phyloP scores from a whole-genome alignment of 2,329 filamentous ascomycete species.

The Cytospora paraplurivora region DNA sequence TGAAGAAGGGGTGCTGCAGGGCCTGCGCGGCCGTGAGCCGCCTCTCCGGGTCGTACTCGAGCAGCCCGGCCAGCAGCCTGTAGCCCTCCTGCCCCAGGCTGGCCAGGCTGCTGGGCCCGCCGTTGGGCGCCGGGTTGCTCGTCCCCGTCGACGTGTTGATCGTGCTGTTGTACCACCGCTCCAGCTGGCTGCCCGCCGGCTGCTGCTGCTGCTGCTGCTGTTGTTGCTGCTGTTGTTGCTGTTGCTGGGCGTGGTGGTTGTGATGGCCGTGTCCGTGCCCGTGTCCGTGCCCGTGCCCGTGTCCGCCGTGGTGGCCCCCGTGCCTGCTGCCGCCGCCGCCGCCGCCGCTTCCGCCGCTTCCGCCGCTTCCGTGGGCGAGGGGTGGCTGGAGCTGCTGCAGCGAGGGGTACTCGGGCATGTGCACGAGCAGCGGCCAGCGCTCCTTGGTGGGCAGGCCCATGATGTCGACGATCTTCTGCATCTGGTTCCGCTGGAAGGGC shows the following conservation, averaged over 20 bases:
- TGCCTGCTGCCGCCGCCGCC: slow-evolving; percentile 31
- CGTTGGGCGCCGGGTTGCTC: slow-evolving; percentile 45
- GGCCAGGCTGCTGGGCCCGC: slow-evolving; percentile 46
- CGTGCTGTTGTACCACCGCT: slow-evolving; percentile 78
- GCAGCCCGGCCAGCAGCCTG: slow-evolving; percentile 75
- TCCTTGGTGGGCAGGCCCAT: slow-evolving; percentile 89
- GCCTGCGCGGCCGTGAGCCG: slow-evolving; percentile 86
- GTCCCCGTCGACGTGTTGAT: slow-evolving; percentile 61
- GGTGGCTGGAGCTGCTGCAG: slow-evolving; percentile 59
- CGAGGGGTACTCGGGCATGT: slow-evolving; percentile 85
- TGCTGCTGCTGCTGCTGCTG: slow-evolving; percentile 47
- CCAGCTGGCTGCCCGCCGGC: slow-evolving; percentile 56
- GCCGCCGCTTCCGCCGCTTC: neutral
- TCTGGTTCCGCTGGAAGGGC: slow-evolving; percentile 95
- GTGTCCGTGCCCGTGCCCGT: slow-evolving; percentile 31
- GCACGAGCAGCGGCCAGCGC: slow-evolving; percentile 79
- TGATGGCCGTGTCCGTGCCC: no score
- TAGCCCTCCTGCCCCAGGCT: slow-evolving; percentile 77
- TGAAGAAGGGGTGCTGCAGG: slow-evolving; percentile 89
- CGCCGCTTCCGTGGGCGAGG: slow-evolving; percentile 42
- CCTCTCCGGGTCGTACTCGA: slow-evolving; percentile 92
- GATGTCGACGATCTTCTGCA: slow-evolving; percentile 98
- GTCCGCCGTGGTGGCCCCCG: slow-evolving; percentile 34
- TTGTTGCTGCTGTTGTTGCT: no score
- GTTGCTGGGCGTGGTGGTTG: no score